Evolutionary conservation across 345 rosid species (phyloP), one percentile per base, ranked within the genome.

Genomic region (Gossypium longicalyx): DNA sequence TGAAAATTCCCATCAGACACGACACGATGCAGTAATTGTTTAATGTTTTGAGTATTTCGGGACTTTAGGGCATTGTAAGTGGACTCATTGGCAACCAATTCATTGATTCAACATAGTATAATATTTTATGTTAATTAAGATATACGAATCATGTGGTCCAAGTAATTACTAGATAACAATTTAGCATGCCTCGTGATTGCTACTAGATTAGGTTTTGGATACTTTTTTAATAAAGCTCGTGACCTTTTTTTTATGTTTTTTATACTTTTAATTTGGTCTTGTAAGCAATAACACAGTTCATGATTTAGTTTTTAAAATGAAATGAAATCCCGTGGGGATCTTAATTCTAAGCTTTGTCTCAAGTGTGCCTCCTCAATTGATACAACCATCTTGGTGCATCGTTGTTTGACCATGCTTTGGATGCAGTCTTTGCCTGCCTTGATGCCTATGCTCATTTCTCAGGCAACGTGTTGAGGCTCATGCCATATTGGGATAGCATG

Each of bases 21-120:
- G 78, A 53, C 86, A 80, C 53, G 80, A 53, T 60, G 27, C 43
- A 71, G 38, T 57, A 56, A 27, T 72, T 41, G 13, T 20, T 49
- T 47, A 1, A 52, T 17, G 56, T 11, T 41, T 75, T 43, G 53
- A 73, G 64, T 69, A 49, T 29, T 59, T 70, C 77, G 80, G 78
- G 72, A 77, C 73, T 59, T 73, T 17, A 74, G 81, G 84, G 73
- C 84, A 59, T 69, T 81, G 87, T 79, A 77, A 44, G 74, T 64
- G 76, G 84, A 81, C 78, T 20, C 77, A 47, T 45, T 34, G 75
- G 64, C 79, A 52, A 43, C 56, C 23, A 17, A n/a, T 41, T 71
- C 60, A 54, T 54, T 9, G 59, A 19, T 54, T 54, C 81, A 25
- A 25, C 38, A 25, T 68, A 13, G 2, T 57, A 57, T 22, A 57